Evolutionary conservation across 2,329 filamentous ascomycete species (phyloP).

Genomic region (Boeremia lycopersici): DNA sequence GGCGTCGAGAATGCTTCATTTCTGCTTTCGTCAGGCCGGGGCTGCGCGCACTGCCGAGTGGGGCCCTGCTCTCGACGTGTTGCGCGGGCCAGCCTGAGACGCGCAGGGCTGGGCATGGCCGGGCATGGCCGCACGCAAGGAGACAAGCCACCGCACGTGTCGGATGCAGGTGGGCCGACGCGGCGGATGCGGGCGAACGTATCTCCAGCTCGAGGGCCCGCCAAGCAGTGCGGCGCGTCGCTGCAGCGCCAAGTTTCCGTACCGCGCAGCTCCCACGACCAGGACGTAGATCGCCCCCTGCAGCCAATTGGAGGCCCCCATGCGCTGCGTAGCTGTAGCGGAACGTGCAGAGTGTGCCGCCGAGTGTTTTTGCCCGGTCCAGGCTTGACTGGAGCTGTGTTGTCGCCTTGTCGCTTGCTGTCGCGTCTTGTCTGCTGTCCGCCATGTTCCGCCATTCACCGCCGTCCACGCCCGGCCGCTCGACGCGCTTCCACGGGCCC

Average conservation of each 20-base stretch:
- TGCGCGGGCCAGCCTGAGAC: not conserved
- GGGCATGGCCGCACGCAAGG: not conserved
- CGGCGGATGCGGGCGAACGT: not conserved
- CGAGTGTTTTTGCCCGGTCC: slow-evolving; percentile 12
- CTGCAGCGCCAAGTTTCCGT: slow-evolving; percentile 24
- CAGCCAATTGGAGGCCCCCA: not conserved
- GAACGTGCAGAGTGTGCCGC: slow-evolving; percentile 3
- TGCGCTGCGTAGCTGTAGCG: not conserved
- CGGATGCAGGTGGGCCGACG: not conserved
- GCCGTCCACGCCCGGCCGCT: slow-evolving; percentile 45
- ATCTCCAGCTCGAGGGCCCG: not conserved
- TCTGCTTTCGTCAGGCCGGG: slow-evolving; percentile 4
- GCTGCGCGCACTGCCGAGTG: not conserved
- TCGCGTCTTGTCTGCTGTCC: no score
- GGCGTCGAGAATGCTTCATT: slow-evolving; percentile 20
- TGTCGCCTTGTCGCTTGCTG: not conserved
- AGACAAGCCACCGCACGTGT: slow-evolving; percentile 1
- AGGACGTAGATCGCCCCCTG: not conserved
- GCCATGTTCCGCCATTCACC: slow-evolving; percentile 46
- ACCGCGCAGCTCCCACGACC: not conserved
- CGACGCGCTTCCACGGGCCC: slow-evolving; percentile 42
- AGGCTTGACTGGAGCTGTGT: slow-evolving; percentile 6
- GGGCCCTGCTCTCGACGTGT: not conserved
- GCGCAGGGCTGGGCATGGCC: not conserved
- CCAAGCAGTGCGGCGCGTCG: slow-evolving; percentile 28